Base-by-base conservation (phyloP, 495 filamentous ascomycete genomes). In the Rusavskia elegans region DNA sequence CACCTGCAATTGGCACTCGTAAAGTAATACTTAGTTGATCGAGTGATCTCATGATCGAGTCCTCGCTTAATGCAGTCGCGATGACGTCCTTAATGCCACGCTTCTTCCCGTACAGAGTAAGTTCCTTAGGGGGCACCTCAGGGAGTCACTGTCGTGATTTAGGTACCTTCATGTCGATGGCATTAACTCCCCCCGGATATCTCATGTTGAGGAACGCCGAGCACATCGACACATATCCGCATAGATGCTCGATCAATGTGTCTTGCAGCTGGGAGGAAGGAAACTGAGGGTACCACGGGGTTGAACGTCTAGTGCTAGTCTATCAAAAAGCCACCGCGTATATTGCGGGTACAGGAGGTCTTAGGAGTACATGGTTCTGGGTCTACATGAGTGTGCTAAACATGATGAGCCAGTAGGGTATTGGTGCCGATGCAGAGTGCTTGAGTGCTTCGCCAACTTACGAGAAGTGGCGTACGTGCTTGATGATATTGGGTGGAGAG, bases 321-420 rank as follows among this genome's bases (percentile, higher is more conserved):
- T 46, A 46, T 29, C 44, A 29, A 29, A 29, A 16, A 11, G 44
- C 21, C 21, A 29, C 44, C 44, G 44, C 23, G 44, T 46, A 29
- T 23, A 46, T 23, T 23, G 23, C 20, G 39, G 39, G 39, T 42
- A 42, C 39, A 21, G 5, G 23, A 25, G 9, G 44, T 7, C 9
- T 17, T 19, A 53, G 32, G 32, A 35, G 32, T 58, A 59, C 56
- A 58, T 55, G 50, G 30, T 27, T 46, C 52, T 51, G 57, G 53
- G 57, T 42, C 51, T 52, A 56, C 51, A 56, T 56, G 44, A 56
- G 20, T 54, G 8, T 37, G 27, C 54, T 32, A 48, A 35, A 17
- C 32, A 17, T 46, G 48, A 46, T 30, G 44, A 46, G 23, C 44
- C 44, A 29, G 21, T 17, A 23, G 19, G 32, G 32, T 35, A 13